phyloP scores from a whole-genome alignment of 1,139 yeast genomes.

The Pichia sp. region DNA sequence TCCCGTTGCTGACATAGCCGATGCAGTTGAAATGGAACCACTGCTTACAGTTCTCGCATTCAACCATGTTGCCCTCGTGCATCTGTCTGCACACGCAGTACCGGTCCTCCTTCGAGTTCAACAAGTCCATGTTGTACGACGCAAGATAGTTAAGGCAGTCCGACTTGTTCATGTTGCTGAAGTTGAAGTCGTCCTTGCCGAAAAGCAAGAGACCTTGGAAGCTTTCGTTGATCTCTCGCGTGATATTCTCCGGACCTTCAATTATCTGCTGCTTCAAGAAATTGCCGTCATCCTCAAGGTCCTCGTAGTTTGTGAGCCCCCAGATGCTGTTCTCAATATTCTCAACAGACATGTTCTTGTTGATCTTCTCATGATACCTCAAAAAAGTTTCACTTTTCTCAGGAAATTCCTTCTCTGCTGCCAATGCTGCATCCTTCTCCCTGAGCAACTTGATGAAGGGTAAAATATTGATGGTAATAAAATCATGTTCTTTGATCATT shows the following conservation, averaged over 20 bases:
- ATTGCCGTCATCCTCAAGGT: neutral
- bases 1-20: conserved; percentile 36
- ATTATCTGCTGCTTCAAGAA: conserved; percentile 11
- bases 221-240: neutral
- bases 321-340: conserved; percentile 1
- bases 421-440: conserved; percentile 4
- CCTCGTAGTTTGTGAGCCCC: conserved; percentile 6
- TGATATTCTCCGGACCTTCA: conserved; percentile 4
- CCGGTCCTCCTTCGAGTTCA: conserved; percentile 16
- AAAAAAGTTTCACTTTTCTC: conserved; percentile 2
- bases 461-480: neutral
- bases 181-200: conserved; percentile 10
- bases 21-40: conserved; percentile 78
- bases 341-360: neutral
- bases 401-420: neutral
- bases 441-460: conserved; percentile 5
- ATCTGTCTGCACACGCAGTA: conserved; percentile 70
- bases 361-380: conserved; percentile 5
- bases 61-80: conserved; percentile 68
- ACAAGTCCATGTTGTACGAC: conserved; percentile 11
- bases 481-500: conserved; percentile 3
- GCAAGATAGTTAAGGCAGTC: conserved; percentile 11
- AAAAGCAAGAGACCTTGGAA: conserved; percentile 2
- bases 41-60: conserved; percentile 73
- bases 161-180: conserved; percentile 1